These are phyloP conservation scores for Solanum chilense DNA, from an alignment of 257 asterid genomes.

Conservation along the genomic window DNA sequence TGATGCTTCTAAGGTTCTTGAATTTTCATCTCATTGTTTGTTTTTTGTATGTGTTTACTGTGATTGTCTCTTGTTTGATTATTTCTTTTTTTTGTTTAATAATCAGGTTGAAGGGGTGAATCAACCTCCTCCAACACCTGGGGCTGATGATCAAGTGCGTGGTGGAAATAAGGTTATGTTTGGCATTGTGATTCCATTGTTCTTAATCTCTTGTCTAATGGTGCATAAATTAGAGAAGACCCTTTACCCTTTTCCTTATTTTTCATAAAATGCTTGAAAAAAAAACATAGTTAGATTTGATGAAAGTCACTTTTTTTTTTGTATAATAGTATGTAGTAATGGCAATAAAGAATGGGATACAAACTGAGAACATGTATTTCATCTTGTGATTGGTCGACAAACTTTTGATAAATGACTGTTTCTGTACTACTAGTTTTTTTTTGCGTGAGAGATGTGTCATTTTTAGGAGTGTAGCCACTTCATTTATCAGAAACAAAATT, in stretches of 20 bases:
- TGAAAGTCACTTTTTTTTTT: not conserved
- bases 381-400: not conserved
- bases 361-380: not conserved
- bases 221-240: not conserved
- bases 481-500: not conserved
- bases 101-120: slow-evolving; percentile 53
- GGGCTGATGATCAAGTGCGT: slow-evolving; percentile 20
- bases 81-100: not conserved
- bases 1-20: slow-evolving; percentile 38
- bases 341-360: not conserved
- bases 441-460: not conserved
- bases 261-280: not conserved
- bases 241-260: not conserved
- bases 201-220: not conserved
- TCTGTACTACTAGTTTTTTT: not conserved
- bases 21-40: not conserved
- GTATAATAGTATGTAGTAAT: not conserved
- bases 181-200: not conserved
- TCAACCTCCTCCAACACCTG: slow-evolving; percentile 46
- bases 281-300: not conserved
- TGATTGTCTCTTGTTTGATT: not conserved
- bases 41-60: not conserved
- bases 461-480: not conserved
- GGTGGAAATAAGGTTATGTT: slow-evolving; percentile 62
- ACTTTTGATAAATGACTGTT: not conserved